phyloP scores from a whole-genome alignment of 1,139 yeast genomes.

The Lodderomyces metapsilosis region DNA sequence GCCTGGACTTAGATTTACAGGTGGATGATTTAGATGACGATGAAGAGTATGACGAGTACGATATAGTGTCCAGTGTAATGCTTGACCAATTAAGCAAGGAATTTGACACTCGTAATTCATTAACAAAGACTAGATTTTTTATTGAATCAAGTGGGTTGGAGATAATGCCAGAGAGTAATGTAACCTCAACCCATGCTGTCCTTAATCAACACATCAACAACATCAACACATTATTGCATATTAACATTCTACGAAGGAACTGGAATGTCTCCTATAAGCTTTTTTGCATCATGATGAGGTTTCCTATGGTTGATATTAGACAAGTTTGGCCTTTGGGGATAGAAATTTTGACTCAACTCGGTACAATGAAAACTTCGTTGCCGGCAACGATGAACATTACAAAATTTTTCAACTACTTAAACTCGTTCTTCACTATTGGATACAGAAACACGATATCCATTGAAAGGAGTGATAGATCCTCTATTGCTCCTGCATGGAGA shows the following conservation, averaged over 20 bases:
- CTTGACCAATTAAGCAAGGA: constrained; percentile 17
- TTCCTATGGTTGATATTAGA: constrained; percentile 50
- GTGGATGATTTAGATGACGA: constrained; percentile 12
- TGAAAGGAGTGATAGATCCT: constrained; percentile 9
- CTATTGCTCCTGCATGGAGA: constrained; percentile 39
- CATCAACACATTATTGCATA: constrained; percentile 33
- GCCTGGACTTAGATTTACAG: background rate
- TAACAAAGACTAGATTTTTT: constrained; percentile 24
- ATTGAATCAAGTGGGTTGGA: constrained; percentile 32
- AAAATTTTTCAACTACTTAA: constrained; percentile 35
- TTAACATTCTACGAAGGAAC: constrained; percentile 41
- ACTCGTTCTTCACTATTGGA: constrained; percentile 25
- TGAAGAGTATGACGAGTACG: constrained; percentile 12
- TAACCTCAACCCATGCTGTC: constrained; percentile 9
- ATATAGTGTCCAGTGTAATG: constrained; percentile 12
- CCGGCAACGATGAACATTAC: constrained; percentile 21
- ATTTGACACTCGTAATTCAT: constrained; percentile 22
- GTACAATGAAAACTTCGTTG: background rate
- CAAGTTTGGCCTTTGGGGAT: constrained; percentile 62
- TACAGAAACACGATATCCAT: constrained; percentile 9
- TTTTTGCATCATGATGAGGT: constrained; percentile 48
- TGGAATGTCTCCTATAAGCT: constrained; percentile 56
- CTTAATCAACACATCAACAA: constrained; percentile 30
- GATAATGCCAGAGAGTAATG: constrained; percentile 21
- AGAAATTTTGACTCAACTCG: constrained; percentile 22